Evolutionary conservation across 1,284 basidiomycete genomes (phyloP).

Genomic region (Laetiporus sulphureus): DNA sequence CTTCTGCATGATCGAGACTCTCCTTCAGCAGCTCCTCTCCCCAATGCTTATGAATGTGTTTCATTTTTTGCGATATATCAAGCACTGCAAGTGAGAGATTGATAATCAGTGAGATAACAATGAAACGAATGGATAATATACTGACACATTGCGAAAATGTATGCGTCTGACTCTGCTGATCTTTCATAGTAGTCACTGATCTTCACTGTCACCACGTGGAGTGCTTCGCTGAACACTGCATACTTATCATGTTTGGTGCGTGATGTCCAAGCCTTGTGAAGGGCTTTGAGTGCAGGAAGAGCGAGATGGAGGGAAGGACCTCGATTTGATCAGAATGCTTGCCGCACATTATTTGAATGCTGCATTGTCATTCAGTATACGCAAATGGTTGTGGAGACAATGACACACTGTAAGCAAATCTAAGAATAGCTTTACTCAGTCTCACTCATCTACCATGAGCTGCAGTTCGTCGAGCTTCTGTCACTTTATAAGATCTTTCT

Average conservation of each 20-base stretch:
- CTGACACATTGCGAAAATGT: constrained; percentile 10
- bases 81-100: constrained; percentile 4
- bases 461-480: constrained; percentile 23
- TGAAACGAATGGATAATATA: constrained; percentile 3
- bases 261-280: constrained; percentile 27
- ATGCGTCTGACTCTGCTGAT: constrained; percentile 8
- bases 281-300: constrained; percentile 30
- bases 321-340: constrained; percentile 1
- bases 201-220: constrained; percentile 9
- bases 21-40: constrained; percentile 1
- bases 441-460: constrained; percentile 28
- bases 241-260: constrained; percentile 17
- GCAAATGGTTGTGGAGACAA: not conserved
- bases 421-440: constrained; percentile 18
- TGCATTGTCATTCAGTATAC: not conserved
- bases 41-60: constrained; percentile 18
- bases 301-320: constrained; percentile 23
- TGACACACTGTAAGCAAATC: constrained; percentile 26
- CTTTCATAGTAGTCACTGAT: constrained; percentile 13
- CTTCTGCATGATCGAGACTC: not conserved
- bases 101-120: not conserved
- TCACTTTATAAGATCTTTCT: constrained; percentile 20
- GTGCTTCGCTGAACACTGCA: constrained; percentile 1
- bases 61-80: constrained; percentile 11
- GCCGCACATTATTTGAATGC: constrained; percentile 1